Evolutionary conservation across 1,284 basidiomycete genomes (phyloP).

Genomic region (Tylopilus sp.): DNA sequence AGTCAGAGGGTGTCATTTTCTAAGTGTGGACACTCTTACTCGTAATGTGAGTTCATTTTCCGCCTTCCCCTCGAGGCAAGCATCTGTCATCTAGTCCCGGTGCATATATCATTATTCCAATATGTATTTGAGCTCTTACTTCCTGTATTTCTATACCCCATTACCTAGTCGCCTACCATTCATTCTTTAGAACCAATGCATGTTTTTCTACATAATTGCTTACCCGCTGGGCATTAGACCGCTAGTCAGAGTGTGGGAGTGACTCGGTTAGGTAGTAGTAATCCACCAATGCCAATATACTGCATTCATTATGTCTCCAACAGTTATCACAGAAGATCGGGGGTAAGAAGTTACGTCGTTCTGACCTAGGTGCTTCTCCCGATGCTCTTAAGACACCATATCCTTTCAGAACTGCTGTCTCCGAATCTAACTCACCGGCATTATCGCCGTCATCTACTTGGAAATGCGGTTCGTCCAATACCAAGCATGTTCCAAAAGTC

Average conservation of each 20-base stretch:
- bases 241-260: neutral
- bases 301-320: no score
- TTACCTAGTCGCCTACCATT: conserved; percentile 3
- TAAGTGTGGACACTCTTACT: conserved; percentile 8
- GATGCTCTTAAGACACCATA: neutral
- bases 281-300: no score
- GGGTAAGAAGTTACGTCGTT: conserved; percentile 51
- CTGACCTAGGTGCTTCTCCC: conserved; percentile 67
- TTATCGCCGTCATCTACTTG: conserved; percentile 60
- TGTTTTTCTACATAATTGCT: neutral
- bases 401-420: neutral
- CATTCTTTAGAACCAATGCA: neutral
- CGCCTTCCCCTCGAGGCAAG: conserved; percentile 9
- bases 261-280: no score
- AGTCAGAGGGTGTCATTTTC: conserved; percentile 34
- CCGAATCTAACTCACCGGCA: neutral
- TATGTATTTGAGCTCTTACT: conserved; percentile 20
- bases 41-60: neutral
- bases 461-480: conserved; percentile 75
- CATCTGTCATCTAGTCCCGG: neutral
- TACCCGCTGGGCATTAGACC: neutral
- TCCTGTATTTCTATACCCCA: conserved; percentile 1
- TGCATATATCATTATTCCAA: conserved; percentile 33
- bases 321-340: neutral
- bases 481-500: conserved; percentile 64